Evolutionary conservation across 2,329 filamentous ascomycete species (phyloP), one percentile per base, ranked within the genome.

Genomic region (Pyrenophora graminea): DNA sequence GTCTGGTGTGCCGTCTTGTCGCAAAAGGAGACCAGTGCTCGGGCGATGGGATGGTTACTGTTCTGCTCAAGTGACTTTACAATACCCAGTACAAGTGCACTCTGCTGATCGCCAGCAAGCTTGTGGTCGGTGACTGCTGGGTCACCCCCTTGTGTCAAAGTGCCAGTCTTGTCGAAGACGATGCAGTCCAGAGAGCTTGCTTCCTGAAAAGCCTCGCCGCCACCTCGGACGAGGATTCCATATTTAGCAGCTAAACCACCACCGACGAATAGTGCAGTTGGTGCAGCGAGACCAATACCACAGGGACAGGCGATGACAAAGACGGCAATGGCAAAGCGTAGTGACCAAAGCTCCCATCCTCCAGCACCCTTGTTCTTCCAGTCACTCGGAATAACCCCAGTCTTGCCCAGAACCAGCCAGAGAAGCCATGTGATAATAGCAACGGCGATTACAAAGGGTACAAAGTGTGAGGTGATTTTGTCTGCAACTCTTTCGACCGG

Each of bases 121-220:
- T 77, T 73, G 56, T 82, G 74, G 15, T 83, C 78, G 4, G 84
- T 89, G 18, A 93, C 85, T 23, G 79, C 82, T 0, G 89, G 88
- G 58, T 90, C 85, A 6, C 87, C 88, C 4, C 82, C 82, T 62
- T 87, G 77, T 0, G 90, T 94, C 51, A 95, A 76, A 0, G 90
- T 95, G 1, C 90, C 90, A 0, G 90, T 95, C 79, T 95, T 94
- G 79, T 95, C 90, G 68, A 95, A 94, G 1, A 94, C 88, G 33
- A 94, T 85, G 45, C 86, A 87, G 69, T 91, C 85, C 38, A 92
- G 80, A 9, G 82, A 83, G 68, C 88, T 91, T 3, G 90, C 90
- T 74, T 91, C 90, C 70, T 93, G 89, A 67, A 94, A 93, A 0
- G 90, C 90, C 68, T 92, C 89, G 30, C 90, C 90, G 18, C 90